A percentile compares a stretch with the other conserved stretches of the same genome.
phyloP scores from a whole-genome alignment of 2,329 filamentous ascomycete species.

The Dryadomyces sulphureus region DNA sequence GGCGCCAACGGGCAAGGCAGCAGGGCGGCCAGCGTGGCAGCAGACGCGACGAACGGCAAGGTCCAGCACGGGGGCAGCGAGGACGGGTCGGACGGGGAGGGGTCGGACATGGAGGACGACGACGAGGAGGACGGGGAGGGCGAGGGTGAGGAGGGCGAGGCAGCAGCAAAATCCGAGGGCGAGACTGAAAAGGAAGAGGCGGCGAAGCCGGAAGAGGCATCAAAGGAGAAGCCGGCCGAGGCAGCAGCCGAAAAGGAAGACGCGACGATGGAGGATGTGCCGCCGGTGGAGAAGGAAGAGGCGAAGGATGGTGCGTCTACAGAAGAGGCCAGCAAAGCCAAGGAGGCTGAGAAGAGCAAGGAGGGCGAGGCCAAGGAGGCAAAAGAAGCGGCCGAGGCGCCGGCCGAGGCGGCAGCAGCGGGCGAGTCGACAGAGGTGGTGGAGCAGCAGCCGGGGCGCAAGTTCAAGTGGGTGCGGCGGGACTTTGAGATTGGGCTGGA shows the following conservation, averaged over 20 bases:
- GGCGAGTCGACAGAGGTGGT: slow-evolving; percentile 4
- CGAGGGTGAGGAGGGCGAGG: slow-evolving; percentile 1
- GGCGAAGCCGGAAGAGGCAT: background rate
- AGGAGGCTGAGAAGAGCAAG: too few relatives aligned
- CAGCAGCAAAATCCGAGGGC: background rate
- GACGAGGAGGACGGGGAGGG: slow-evolving; percentile 8
- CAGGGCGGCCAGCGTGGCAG: background rate
- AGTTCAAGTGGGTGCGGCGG: slow-evolving; percentile 28
- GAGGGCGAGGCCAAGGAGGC: background rate
- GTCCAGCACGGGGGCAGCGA: slow-evolving; percentile 7
- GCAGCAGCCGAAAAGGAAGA: slow-evolving; percentile 1
- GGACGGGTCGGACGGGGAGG: slow-evolving; percentile 8
- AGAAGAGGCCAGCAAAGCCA: background rate
- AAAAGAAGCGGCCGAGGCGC: background rate
- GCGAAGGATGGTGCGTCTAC: slow-evolving; percentile 1
- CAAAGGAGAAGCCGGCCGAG: background rate
- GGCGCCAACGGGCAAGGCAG: background rate
- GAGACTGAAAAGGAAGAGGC: background rate
- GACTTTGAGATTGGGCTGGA: slow-evolving; percentile 68
- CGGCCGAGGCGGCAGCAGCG: slow-evolving; percentile 2
- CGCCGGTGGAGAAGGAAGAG: background rate
- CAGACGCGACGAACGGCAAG: slow-evolving; percentile 3
- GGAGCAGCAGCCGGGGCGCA: slow-evolving; percentile 10
- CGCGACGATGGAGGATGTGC: slow-evolving; percentile 6
- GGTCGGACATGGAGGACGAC: slow-evolving; percentile 9